phyloP scores from a whole-genome alignment of 1,284 basidiomycete species.

The Athelia sp. region DNA sequence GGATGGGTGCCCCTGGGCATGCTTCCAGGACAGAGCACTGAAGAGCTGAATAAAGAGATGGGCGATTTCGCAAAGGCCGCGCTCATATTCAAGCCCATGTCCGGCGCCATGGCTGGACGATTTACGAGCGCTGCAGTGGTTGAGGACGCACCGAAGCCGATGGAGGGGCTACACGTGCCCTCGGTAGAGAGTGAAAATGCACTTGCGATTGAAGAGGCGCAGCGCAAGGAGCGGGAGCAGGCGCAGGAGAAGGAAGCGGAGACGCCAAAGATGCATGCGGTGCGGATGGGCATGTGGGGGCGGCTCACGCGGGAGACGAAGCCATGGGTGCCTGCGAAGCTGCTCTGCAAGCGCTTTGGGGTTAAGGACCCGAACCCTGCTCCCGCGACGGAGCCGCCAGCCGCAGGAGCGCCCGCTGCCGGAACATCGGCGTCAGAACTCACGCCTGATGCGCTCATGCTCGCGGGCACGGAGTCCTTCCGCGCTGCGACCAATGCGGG shows the following conservation, averaged over 20 bases:
- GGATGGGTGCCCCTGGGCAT: constrained; percentile 39
- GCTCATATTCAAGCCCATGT: constrained; percentile 87
- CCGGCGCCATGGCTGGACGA: constrained; percentile 87
- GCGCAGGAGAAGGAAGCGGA: constrained; percentile 48
- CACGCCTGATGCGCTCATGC: constrained; percentile 11
- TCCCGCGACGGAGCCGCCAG: constrained; percentile 14
- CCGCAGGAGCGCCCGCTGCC: constrained; percentile 11
- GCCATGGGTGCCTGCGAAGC: constrained; percentile 73
- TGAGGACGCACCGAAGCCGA: constrained; percentile 56
- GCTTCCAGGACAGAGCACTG: constrained; percentile 51
- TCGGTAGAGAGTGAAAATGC: constrained; percentile 35
- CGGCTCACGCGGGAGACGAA: constrained; percentile 72
- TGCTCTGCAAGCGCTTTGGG: constrained; percentile 94
- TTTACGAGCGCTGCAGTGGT: constrained; percentile 78
- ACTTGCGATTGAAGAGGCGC: constrained; percentile 19
- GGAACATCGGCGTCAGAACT: constrained; percentile 13
- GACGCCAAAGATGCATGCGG: constrained; percentile 78
- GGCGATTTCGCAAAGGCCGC: constrained; percentile 86
- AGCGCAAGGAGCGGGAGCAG: constrained; percentile 41
- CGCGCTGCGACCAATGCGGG: constrained; percentile 6
- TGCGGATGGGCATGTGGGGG: constrained; percentile 84
- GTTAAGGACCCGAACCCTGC: constrained; percentile 77
- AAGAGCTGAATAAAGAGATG: constrained; percentile 79
- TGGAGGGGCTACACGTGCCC: constrained; percentile 74
- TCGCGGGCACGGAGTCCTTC: constrained; percentile 1